A percentile compares a stretch with the other conserved stretches of the same genome.
Conservation (phyloP, 2,329 filamentous ascomycete species). For the Neopestalotiopsis rosae region DNA sequence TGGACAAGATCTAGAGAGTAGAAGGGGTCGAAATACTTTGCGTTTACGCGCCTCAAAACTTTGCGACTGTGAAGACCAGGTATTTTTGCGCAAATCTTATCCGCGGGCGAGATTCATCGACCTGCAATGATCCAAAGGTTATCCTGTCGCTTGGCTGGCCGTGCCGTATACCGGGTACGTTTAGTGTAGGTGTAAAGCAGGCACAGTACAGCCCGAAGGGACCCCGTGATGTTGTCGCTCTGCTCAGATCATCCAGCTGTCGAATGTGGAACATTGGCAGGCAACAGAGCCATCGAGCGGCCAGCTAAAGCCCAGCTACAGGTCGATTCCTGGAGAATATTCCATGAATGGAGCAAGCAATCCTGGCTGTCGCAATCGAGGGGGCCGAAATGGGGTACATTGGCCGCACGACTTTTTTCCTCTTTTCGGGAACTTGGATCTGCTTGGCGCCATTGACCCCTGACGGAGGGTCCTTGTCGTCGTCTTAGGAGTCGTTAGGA, state of each 20-base stretch:
- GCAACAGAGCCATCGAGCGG: no score
- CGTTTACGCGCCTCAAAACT: not conserved
- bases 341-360: conserved; percentile 1
- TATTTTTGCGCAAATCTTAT: not conserved
- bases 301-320: not conserved
- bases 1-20: not conserved
- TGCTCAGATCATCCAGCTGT: not conserved
- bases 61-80: not conserved
- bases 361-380: conserved; percentile 1
- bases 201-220: no score
- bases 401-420: not conserved
- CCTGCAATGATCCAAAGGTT: not conserved
- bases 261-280: not conserved
- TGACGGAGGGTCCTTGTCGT: not conserved
- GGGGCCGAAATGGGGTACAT: not conserved
- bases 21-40: not conserved
- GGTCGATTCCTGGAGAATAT: not conserved
- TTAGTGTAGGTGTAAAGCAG: not conserved
- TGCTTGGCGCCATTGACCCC: not conserved
- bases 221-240: not conserved
- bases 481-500: not conserved
- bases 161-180: not conserved
- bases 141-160: not conserved
- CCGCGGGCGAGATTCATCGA: not conserved
- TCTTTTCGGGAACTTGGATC: not conserved